A percentile compares a stretch with the other conserved stretches of the same genome.
These are phyloP conservation scores for Xylaria hypoxylon DNA, from an alignment of 2,329 filamentous ascomycete species.

Conservation along the genomic window DNA sequence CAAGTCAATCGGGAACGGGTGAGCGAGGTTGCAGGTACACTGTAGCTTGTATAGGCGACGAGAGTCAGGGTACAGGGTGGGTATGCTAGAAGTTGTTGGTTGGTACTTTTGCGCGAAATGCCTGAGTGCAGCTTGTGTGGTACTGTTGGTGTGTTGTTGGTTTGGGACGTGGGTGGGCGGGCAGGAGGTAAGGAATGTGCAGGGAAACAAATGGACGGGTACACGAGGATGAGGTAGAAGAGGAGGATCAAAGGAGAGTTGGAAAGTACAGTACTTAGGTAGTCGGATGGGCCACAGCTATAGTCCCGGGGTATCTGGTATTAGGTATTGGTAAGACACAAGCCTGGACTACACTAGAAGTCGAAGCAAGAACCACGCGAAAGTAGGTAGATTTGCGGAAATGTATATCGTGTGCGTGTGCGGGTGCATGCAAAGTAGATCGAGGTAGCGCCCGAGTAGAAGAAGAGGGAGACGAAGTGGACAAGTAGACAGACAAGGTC, in stretches of 20 bases:
- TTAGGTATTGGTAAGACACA: conserved; percentile 33
- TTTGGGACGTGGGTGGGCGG: conserved; percentile 16
- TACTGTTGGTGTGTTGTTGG: conserved; percentile 32
- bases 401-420: conserved; percentile 37
- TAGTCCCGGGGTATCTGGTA: conserved; percentile 13
- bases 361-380: conserved; percentile 5
- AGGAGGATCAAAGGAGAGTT: conserved; percentile 14
- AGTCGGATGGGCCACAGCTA: conserved; percentile 26
- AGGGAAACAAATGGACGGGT: conserved; percentile 34
- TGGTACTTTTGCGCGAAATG: conserved; percentile 37
- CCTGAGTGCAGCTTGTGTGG: conserved; percentile 33
- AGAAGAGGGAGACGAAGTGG: conserved; percentile 39
- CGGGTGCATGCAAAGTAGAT: conserved; percentile 43
- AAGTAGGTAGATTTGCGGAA: conserved; percentile 34
- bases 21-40: conserved; percentile 37
- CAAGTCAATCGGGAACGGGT: conserved; percentile 25
- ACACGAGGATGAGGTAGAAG: conserved; percentile 34
- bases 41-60: conserved; percentile 34
- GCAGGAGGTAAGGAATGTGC: conserved; percentile 33
- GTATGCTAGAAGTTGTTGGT: conserved; percentile 32
- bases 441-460: conserved; percentile 41
- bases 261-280: conserved; percentile 34
- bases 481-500: conserved; percentile 43
- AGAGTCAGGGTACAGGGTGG: conserved; percentile 38
- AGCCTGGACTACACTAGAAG: conserved; percentile 3